phyloP scores from a whole-genome alignment of 768 basidiomycete genomes.

The button mushroom (Agaricus bisporus) region DNA sequence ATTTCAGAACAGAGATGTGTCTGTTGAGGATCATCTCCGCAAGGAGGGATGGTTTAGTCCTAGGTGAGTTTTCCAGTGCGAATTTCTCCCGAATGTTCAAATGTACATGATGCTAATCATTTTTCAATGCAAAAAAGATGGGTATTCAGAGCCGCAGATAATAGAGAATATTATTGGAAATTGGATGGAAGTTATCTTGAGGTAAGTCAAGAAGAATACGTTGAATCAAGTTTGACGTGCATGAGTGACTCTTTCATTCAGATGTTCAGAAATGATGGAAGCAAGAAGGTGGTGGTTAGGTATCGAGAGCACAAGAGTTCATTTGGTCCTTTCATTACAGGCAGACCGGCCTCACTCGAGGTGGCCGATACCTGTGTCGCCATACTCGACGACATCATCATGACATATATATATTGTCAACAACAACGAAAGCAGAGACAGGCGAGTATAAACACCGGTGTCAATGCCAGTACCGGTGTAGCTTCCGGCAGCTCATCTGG shows the following conservation, averaged over 20 bases:
- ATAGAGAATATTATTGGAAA: slow-evolving; percentile 25
- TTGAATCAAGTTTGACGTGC: not conserved
- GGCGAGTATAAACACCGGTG: too few species aligned
- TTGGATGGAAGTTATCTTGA: slow-evolving; percentile 18
- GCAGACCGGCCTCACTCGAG: slow-evolving; percentile 18
- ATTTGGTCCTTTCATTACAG: slow-evolving; percentile 2
- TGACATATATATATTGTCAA: slow-evolving; percentile 26
- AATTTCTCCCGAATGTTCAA: not conserved
- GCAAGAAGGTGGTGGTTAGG: slow-evolving; percentile 14
- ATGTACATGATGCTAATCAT: not conserved
- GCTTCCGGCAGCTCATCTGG: not conserved
- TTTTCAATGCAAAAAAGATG: not conserved
- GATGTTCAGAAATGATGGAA: slow-evolving; percentile 16
- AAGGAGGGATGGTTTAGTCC: not conserved
- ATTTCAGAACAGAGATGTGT: not conserved
- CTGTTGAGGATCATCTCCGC: not conserved
- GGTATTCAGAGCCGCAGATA: slow-evolving; percentile 12
- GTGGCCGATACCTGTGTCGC: slow-evolving; percentile 18
- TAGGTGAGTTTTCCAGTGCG: not conserved
- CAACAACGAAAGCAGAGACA: slow-evolving; percentile 20
- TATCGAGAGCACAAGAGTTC: slow-evolving; percentile 11
- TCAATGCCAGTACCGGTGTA: not conserved
- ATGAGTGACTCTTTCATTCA: not conserved
- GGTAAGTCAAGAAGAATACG: not conserved
- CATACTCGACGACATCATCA: slow-evolving; percentile 23